Evolutionary conservation across 2,329 filamentous ascomycete species (phyloP).

Genomic region (Verticillium klebahnii): DNA sequence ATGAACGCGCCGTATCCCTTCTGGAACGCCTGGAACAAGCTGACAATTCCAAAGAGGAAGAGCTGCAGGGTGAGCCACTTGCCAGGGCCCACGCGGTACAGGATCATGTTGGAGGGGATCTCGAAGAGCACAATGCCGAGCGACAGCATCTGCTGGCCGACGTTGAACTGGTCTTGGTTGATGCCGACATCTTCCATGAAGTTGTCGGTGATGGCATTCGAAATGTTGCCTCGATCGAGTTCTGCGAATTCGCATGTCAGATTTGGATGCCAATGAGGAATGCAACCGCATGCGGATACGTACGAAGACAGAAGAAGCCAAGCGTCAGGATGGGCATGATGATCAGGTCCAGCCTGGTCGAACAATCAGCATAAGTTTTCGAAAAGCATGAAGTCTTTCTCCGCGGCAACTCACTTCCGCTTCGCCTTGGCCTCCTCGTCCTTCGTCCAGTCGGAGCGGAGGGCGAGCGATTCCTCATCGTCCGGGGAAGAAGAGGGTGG

Average conservation of each 20-base stretch:
- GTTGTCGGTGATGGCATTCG: constrained; percentile 30
- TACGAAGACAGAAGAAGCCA: constrained; percentile 37
- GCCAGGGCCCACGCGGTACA: constrained; percentile 43
- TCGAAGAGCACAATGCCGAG: constrained; percentile 41
- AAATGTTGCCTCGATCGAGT: constrained; percentile 32
- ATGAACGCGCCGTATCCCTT: constrained; percentile 41
- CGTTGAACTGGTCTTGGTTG: constrained; percentile 45
- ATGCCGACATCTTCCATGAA: constrained; percentile 46
- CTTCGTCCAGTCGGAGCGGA: constrained; percentile 24
- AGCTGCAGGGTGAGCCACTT: constrained; percentile 50
- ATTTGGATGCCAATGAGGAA: neutral
- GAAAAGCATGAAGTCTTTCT: neutral
- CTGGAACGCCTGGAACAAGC: constrained; percentile 50
- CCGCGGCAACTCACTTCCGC: constrained; percentile 25
- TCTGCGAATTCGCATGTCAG: constrained; percentile 16
- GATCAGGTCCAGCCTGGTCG: constrained; percentile 29
- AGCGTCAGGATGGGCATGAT: constrained; percentile 37
- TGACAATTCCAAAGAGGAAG: constrained; percentile 48
- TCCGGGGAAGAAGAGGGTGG: constrained; percentile 6
- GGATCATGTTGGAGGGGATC: constrained; percentile 42
- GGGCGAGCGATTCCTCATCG: constrained; percentile 24
- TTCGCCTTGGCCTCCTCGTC: constrained; percentile 32
- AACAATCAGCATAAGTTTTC: neutral
- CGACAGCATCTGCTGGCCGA: constrained; percentile 45
- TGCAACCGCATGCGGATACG: constrained; percentile 8